These are phyloP conservation scores for Phytophthora fragariaefolia DNA, from an alignment of 352 stramenopile genomes.

Conservation along the genomic window DNA sequence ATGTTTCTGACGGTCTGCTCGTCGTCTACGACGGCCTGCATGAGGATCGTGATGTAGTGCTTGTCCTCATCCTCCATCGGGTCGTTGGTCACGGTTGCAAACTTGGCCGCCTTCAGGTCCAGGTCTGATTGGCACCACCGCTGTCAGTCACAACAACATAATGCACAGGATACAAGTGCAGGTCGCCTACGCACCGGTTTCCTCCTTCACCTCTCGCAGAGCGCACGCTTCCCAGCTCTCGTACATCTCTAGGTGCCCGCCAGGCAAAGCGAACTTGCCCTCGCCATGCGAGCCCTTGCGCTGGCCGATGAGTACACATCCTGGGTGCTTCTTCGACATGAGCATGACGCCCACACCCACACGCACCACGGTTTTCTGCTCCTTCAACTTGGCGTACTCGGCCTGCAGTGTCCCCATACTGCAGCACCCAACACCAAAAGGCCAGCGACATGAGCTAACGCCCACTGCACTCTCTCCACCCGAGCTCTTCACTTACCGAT, in stretches of 20 bases:
- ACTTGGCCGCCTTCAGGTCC: conserved; percentile 55
- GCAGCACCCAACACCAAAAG: conserved; percentile 13
- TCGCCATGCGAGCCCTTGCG: conserved; percentile 81
- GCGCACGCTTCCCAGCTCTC: conserved; percentile 84
- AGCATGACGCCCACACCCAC: conserved; percentile 83
- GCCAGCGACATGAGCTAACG: conserved; percentile 10
- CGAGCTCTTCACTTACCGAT: conserved; percentile 47
- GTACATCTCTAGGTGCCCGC: conserved; percentile 85
- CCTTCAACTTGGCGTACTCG: conserved; percentile 70
- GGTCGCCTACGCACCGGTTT: conserved; percentile 56
- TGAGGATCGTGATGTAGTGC: conserved; percentile 90
- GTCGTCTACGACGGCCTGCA: conserved; percentile 66
- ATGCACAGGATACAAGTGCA: background rate
- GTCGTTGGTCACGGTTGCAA: conserved; percentile 85
- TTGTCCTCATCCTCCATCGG: conserved; percentile 82
- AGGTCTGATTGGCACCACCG: conserved; percentile 45
- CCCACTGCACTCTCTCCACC: background rate
- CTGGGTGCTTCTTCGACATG: conserved; percentile 63
- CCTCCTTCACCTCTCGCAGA: conserved; percentile 82
- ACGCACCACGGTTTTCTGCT: conserved; percentile 64
- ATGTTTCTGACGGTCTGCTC: conserved; percentile 70
- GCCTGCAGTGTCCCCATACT: conserved; percentile 61
- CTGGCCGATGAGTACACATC: conserved; percentile 75
- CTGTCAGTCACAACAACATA: conserved; percentile 7
- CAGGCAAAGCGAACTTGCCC: conserved; percentile 78